Evolutionary conservation across 768 basidiomycete species (phyloP), one percentile per base, ranked within the genome.

Genomic region (Termitomyces sp.): DNA sequence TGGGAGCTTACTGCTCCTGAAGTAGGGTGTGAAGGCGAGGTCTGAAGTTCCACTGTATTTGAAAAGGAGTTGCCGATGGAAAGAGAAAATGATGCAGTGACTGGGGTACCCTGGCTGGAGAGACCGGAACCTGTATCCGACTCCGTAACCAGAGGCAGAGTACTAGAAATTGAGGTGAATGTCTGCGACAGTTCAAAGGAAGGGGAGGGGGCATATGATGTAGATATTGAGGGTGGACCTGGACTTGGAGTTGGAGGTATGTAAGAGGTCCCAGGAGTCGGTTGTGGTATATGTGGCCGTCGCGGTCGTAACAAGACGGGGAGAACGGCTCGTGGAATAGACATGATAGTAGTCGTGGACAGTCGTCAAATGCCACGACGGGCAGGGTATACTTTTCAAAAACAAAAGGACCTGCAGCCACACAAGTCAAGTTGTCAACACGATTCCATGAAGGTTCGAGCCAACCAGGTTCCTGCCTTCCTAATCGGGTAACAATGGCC

Each of bases 1-100:
- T 67, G 59, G 16, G 61, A 59, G 29, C 64, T 66, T 27, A 66
- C 62, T 36, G 60, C 61, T 7, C 66, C 61, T 22, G 64, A 57
- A 42, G 65, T 50, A 40, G 60, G 46, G 12, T 60, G 52, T 32
- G 67, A 35, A 41, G 64, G 57, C 22, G 56, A 42, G 38, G 31
- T 43, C 39, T 40, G 32, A 9, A 60, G 58, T 52, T 57, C 53
- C 36, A 63, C 49, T 13, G 60, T 50, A 46, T 63, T 52, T 7
- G 62, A 54, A 43, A 44, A 53, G 43, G 62, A 46, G 54, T 60
- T 54, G 33, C 55, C 42, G 20, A 51, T 39, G 50, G 64, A 60
- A 33, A 43, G 41, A 41, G 50, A 47, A 25, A 38, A 47, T 36
- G 53, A 48, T 25, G 27, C 9, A 49, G 41, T 43, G 6, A 67